phyloP scores from a whole-genome alignment of 1,139 yeast species.

The Yamadazyma atmosphaerica region DNA sequence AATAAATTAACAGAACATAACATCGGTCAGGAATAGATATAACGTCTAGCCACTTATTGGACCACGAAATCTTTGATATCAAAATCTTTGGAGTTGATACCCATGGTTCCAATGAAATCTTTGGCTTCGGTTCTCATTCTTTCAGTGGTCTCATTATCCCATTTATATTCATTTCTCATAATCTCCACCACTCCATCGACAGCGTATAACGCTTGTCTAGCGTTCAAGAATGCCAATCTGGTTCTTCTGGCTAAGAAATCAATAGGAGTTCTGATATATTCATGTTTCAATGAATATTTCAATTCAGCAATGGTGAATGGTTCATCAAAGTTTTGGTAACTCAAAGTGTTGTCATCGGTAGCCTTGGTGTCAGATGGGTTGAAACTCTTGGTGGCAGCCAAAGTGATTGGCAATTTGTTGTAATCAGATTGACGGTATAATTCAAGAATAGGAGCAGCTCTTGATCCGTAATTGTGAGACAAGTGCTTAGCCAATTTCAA shows the following conservation, averaged over 20 bases:
- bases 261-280: conserved; percentile 83
- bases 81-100: conserved; percentile 39
- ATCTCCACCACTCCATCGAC: conserved; percentile 85
- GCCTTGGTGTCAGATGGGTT: conserved; percentile 36
- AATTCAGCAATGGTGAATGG: conserved; percentile 94
- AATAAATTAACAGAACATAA: neutral
- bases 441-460: conserved; percentile 80
- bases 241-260: conserved; percentile 94
- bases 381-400: conserved; percentile 46
- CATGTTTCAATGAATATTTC: conserved; percentile 77
- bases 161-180: conserved; percentile 75
- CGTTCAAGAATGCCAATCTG: conserved; percentile 88
- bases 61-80: conserved; percentile 32
- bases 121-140: conserved; percentile 55
- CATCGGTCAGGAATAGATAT: neutral
- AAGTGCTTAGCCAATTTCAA: conserved; percentile 80
- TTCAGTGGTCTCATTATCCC: conserved; percentile 65
- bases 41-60: conserved; percentile 12
- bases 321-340: conserved; percentile 63
- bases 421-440: conserved; percentile 51
- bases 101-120: conserved; percentile 64
- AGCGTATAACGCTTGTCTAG: conserved; percentile 77
- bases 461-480: conserved; percentile 84
- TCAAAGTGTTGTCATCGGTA: conserved; percentile 34
- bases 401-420: conserved; percentile 62